A percentile compares a stretch with the other conserved stretches of the same genome.
Evolutionary conservation across 371 early-diverging fungal genomes (phyloP).

Genomic region (Mortierella sp.): DNA sequence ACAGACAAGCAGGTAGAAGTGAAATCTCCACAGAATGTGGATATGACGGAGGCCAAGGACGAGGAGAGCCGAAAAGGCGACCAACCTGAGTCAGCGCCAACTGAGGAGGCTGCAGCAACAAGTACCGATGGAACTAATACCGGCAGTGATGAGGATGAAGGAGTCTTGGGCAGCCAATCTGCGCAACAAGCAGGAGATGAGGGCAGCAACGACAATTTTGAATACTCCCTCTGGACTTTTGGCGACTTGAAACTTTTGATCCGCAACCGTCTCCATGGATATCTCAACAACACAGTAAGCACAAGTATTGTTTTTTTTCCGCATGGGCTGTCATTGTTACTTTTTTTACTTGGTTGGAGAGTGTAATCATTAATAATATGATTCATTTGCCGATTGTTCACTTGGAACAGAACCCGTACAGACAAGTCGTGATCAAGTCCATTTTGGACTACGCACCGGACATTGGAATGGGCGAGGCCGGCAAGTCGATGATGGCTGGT

Average conservation of each 20-base stretch:
- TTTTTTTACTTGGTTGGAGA: no score
- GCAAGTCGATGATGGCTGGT: conserved; percentile 34
- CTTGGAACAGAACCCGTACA: conserved; percentile 30
- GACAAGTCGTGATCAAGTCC: conserved; percentile 45
- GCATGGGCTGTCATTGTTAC: no score
- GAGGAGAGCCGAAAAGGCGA: neutral
- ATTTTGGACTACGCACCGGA: conserved; percentile 48
- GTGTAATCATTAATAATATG: no score
- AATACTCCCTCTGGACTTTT: conserved; percentile 54
- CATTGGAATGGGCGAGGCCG: conserved; percentile 27
- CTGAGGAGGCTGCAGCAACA: neutral
- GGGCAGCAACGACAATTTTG: conserved; percentile 24
- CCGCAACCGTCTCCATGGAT: conserved; percentile 51
- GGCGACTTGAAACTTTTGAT: conserved; percentile 43
- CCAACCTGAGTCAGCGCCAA: neutral
- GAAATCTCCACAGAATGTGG: neutral
- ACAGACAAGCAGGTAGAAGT: neutral
- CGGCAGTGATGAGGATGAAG: conserved; percentile 6
- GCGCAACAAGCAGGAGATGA: neutral
- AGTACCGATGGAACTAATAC: neutral
- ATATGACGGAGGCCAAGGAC: neutral
- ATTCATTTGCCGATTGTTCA: no score
- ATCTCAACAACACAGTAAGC: conserved; percentile 35
- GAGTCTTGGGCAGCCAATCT: conserved; percentile 25
- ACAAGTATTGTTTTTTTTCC: no score